Conservation (phyloP, 1,284 basidiomycete genomes). For the Agroathelia rolfsii region DNA sequence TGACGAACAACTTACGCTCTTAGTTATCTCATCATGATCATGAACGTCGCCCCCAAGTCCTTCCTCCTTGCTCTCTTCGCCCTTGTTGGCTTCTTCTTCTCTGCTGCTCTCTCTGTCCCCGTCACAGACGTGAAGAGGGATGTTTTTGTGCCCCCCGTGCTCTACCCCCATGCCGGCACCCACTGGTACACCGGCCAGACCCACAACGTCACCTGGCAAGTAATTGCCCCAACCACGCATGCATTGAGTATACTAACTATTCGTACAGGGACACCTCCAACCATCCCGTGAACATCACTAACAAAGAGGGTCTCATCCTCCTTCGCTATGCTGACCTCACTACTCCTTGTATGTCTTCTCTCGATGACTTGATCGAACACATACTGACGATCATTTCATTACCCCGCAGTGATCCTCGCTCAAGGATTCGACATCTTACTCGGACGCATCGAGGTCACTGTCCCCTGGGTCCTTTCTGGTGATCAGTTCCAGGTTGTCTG, state of each 20-base stretch:
- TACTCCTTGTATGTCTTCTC: conserved; percentile 19
- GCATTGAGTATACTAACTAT: conserved; percentile 2
- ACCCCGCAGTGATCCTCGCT: conserved; percentile 18
- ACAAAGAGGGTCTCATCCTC: conserved; percentile 22
- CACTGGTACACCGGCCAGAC: conserved; percentile 29
- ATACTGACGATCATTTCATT: conserved; percentile 2
- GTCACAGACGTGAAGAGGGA: too few relatives aligned
- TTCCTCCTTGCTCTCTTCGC: conserved; percentile 11
- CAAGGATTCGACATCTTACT: conserved; percentile 22
- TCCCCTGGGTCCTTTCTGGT: conserved; percentile 23
- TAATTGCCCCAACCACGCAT: not conserved
- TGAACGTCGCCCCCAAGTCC: conserved; percentile 11
- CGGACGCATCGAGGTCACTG: conserved; percentile 21
- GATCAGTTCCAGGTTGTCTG: conserved; percentile 25
- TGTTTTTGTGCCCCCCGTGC: conserved; percentile 33
- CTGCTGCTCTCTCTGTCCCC: conserved; percentile 11
- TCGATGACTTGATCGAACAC: conserved; percentile 5
- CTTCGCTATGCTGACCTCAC: conserved; percentile 19
- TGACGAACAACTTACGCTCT: too few relatives aligned
- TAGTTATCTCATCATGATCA: too few relatives aligned
- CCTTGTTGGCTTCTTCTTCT: conserved; percentile 8
- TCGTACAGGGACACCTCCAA: conserved; percentile 23
- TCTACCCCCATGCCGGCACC: conserved; percentile 26
- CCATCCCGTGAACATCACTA: conserved; percentile 27
- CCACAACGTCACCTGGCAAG: conserved; percentile 28